Evolutionary conservation across 176 grass and related monocot genomes (phyloP).

Genomic region (Zea luxurians): DNA sequence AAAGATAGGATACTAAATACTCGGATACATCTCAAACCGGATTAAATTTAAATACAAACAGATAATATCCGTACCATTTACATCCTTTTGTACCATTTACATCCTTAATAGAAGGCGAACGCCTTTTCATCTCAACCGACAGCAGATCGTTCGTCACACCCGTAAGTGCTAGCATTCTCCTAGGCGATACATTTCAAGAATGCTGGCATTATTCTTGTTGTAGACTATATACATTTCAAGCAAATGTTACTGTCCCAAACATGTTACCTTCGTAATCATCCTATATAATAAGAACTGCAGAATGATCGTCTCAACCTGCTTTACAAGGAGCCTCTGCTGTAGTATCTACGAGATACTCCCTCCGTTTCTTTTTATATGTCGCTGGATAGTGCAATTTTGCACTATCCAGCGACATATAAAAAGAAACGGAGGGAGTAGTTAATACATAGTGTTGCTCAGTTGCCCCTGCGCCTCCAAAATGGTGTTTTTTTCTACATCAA

Average conservation of each 20-base stretch:
- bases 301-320: slow-evolving; percentile 2
- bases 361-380: no score
- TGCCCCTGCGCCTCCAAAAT: not conserved
- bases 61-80: no score
- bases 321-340: not conserved
- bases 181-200: slow-evolving; percentile 14
- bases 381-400: no score
- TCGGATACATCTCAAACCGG: no score
- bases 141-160: not conserved
- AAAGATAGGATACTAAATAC: no score
- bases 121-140: not conserved
- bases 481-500: slow-evolving; percentile 19
- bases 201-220: not conserved
- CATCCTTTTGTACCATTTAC: no score
- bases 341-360: not conserved
- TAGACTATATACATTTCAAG: slow-evolving; percentile 14
- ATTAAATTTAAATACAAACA: no score
- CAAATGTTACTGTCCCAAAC: not conserved
- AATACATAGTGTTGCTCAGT: not conserved
- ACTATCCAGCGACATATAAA: no score
- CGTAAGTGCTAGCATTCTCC: no score
- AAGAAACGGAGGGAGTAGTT: no score
- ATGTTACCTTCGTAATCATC: not conserved
- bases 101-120: not conserved
- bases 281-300: not conserved